phyloP scores from a whole-genome alignment of 495 filamentous ascomycete genomes.

The Penicillium riverlandense region DNA sequence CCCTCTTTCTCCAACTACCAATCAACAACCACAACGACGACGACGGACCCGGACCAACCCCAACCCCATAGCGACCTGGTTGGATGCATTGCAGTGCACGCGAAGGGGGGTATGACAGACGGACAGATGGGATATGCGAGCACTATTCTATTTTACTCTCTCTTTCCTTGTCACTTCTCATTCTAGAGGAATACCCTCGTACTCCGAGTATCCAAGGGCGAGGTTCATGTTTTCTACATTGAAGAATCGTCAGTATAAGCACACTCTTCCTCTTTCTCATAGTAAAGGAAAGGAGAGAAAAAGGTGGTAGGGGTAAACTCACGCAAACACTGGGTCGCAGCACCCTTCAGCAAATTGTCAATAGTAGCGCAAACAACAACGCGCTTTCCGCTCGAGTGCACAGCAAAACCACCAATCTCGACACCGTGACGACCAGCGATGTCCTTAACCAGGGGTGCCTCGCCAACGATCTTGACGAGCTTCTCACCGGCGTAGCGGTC shows the following conservation, averaged over 20 bases:
- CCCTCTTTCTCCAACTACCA: slow-evolving; percentile 14
- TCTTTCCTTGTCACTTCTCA: slow-evolving; percentile 17
- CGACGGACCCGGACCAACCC: slow-evolving; percentile 7
- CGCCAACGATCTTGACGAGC: slow-evolving; percentile 85
- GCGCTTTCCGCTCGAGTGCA: slow-evolving; percentile 79
- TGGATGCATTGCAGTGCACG: slow-evolving; percentile 14
- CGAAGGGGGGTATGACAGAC: slow-evolving; percentile 23
- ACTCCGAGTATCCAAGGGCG: slow-evolving; percentile 85
- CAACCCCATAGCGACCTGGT: slow-evolving; percentile 24
- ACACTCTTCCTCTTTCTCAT: no score
- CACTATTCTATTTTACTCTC: no score
- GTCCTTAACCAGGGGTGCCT: slow-evolving; percentile 78
- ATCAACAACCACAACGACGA: neutral
- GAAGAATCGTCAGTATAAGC: neutral
- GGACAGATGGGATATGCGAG: slow-evolving; percentile 5
- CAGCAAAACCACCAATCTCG: slow-evolving; percentile 91
- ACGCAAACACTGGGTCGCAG: slow-evolving; percentile 92
- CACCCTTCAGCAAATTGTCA: slow-evolving; percentile 94
- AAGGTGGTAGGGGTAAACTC: slow-evolving; percentile 30
- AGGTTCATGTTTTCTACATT: slow-evolving; percentile 90
- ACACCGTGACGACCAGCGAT: slow-evolving; percentile 89
- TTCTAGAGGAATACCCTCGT: slow-evolving; percentile 78
- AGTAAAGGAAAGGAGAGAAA: no score
- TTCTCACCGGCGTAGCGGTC: slow-evolving; percentile 93
- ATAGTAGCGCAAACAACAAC: slow-evolving; percentile 97